Evolutionary conservation across 306 rosid species (phyloP).

Genomic region (Ormosia semicastrata): DNA sequence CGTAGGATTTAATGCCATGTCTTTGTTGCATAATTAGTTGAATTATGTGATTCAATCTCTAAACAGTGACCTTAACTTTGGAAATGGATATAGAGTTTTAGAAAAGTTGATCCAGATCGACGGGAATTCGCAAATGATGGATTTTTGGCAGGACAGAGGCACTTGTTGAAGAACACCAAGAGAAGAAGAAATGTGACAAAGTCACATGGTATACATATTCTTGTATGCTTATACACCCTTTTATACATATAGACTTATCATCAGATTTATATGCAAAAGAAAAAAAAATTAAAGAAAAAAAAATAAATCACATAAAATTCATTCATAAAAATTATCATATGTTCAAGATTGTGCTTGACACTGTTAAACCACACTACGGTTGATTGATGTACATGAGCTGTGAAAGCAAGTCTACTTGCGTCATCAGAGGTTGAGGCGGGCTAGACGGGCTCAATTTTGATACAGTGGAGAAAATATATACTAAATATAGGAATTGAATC

Average conservation of each 20-base stretch:
- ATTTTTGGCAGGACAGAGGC: conserved; percentile 81
- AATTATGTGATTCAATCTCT: not conserved
- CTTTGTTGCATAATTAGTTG: not conserved
- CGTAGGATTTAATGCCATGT: not conserved
- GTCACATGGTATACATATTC: conserved; percentile 27
- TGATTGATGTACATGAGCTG: not conserved
- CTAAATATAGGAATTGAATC: too few species aligned
- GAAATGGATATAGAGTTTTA: conserved; percentile 66
- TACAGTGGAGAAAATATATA: too few species aligned
- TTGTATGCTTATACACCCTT: too few species aligned
- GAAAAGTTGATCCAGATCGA: conserved; percentile 89
- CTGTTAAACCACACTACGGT: not conserved
- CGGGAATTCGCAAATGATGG: conserved; percentile 98
- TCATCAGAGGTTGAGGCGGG: too few species aligned
- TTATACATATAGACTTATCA: too few species aligned
- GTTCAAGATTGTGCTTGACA: not conserved
- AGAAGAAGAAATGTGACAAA: conserved; percentile 77
- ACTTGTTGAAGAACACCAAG: conserved; percentile 72
- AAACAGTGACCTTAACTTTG: not conserved
- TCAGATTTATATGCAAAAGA: too few species aligned
- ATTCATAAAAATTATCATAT: too few species aligned
- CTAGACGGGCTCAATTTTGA: too few species aligned
- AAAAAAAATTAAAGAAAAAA: too few species aligned
- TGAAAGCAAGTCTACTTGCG: too few species aligned
- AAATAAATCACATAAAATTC: too few species aligned